Conservation (phyloP, 2,329 filamentous ascomycete genomes). For the Ceratocystis huliohia region DNA sequence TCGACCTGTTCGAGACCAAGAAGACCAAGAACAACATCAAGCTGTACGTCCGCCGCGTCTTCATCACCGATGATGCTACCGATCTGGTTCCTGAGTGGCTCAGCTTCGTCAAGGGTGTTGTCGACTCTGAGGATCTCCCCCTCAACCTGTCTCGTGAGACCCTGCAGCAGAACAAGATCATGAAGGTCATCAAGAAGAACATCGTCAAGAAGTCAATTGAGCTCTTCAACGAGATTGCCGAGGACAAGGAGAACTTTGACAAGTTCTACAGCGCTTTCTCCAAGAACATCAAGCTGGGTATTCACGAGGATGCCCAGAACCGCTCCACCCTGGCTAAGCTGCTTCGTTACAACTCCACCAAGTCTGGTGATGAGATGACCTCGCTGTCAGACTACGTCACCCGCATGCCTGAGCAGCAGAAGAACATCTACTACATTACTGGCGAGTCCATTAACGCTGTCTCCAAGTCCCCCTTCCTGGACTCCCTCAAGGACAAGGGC, state of each 20-base stretch:
- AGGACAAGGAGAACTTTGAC: conserved; percentile 99
- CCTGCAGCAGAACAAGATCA: conserved; percentile 99
- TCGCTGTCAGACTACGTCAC: conserved; percentile 96
- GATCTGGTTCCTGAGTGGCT: conserved; percentile 99
- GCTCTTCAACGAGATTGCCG: conserved; percentile 96
- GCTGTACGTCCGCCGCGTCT: conserved; percentile 98
- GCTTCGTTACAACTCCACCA: conserved; percentile 96
- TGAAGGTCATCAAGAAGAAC: conserved; percentile 99
- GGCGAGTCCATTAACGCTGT: conserved; percentile 99
- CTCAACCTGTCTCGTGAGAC: conserved; percentile 99
- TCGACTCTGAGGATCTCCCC: conserved; percentile 98
- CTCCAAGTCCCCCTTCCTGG: conserved; percentile 95
- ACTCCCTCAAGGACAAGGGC: conserved; percentile 96
- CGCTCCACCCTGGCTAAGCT: conserved; percentile 87
- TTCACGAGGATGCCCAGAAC: conserved; percentile 99
- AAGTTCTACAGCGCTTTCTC: conserved; percentile 99
- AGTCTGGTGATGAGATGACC: conserved; percentile 90
- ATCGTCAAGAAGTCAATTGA: conserved; percentile 99
- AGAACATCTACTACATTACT: conserved; percentile 99
- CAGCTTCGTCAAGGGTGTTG: conserved; percentile 98
- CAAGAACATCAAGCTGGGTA: conserved; percentile 99
- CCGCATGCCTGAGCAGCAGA: conserved; percentile 99
- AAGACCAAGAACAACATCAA: conserved; percentile 99
- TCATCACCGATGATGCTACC: conserved; percentile 99
- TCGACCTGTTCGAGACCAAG: conserved; percentile 99